Evolutionary conservation across 202 grass and related monocot species (phyloP).

Genomic region (Carex sylvatica): DNA sequence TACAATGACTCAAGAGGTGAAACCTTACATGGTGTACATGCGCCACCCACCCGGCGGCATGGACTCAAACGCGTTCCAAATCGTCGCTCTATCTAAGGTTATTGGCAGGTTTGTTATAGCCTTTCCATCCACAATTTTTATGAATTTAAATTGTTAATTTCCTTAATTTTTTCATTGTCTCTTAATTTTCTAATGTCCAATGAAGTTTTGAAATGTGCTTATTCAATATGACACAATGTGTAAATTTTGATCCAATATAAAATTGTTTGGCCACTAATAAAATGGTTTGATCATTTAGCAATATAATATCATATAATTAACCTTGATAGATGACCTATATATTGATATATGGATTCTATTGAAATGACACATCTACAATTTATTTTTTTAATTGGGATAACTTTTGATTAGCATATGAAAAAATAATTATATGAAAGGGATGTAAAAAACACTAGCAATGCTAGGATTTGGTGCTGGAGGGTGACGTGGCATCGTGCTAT

Average conservation of each 20-base stretch:
- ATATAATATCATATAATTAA: background rate
- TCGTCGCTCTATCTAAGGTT: background rate
- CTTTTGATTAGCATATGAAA: background rate
- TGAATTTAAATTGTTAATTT: background rate
- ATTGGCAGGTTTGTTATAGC: slow-evolving; percentile 19
- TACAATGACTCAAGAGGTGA: slow-evolving; percentile 16
- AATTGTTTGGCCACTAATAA: too few relatives aligned
- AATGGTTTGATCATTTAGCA: background rate
- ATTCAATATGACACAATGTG: background rate
- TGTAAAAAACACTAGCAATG: too few relatives aligned
- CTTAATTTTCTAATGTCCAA: background rate
- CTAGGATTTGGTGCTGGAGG: too few relatives aligned
- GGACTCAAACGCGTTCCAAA: background rate
- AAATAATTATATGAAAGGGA: background rate
- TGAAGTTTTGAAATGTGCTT: background rate
- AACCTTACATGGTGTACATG: slow-evolving; percentile 15
- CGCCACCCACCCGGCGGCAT: background rate
- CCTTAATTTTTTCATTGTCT: background rate
- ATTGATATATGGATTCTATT: background rate
- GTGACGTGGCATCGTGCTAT: too few relatives aligned
- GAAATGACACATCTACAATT: background rate
- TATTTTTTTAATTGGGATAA: background rate
- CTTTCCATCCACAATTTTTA: slow-evolving; percentile 1
- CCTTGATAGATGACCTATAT: background rate
- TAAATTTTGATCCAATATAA: background rate